phyloP scores from a whole-genome alignment of 2,329 filamentous ascomycete genomes.

The Arthrobotrys sphaeroides region DNA sequence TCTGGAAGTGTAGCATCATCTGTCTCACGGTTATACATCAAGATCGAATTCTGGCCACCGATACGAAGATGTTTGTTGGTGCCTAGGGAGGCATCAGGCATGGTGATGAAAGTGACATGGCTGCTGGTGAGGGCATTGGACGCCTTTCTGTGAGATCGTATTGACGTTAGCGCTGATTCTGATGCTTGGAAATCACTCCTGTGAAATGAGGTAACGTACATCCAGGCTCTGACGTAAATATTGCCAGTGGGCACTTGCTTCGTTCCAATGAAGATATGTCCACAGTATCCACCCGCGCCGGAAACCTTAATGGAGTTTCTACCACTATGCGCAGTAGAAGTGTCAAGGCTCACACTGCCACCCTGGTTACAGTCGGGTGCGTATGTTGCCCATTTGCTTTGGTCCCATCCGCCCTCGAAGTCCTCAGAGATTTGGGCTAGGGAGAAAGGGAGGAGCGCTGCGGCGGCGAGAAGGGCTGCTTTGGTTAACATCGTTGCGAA shows the following conservation, averaged over 20 bases:
- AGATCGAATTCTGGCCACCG: conserved; percentile 69
- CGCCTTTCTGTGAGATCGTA: conserved; percentile 64
- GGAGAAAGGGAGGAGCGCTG: conserved; percentile 62
- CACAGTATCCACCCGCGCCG: conserved; percentile 68
- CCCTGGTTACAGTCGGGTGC: conserved; percentile 71
- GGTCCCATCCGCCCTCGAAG: conserved; percentile 70
- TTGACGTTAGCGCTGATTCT: conserved; percentile 55
- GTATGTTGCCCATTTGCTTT: conserved; percentile 69
- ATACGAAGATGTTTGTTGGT: conserved; percentile 71
- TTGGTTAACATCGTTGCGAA: conserved; percentile 62
- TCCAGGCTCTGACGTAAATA: conserved; percentile 68
- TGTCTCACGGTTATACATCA: conserved; percentile 73
- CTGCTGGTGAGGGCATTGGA: conserved; percentile 68
- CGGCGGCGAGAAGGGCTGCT: conserved; percentile 63
- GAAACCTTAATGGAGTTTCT: conserved; percentile 68
- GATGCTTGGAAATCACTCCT: not conserved
- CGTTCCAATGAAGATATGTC: conserved; percentile 71
- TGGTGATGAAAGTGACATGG: conserved; percentile 72
- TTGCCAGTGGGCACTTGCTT: conserved; percentile 68
- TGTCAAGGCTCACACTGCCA: conserved; percentile 69
- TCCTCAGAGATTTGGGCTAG: conserved; percentile 67
- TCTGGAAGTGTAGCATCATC: conserved; percentile 72
- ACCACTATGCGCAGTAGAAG: conserved; percentile 67
- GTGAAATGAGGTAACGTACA: conserved; percentile 64
- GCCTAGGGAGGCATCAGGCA: conserved; percentile 69